A percentile compares a stretch with the other conserved stretches of the same genome.
Evolutionary conservation across 306 rosid species (phyloP).

Genomic region (Prunus salicina): DNA sequence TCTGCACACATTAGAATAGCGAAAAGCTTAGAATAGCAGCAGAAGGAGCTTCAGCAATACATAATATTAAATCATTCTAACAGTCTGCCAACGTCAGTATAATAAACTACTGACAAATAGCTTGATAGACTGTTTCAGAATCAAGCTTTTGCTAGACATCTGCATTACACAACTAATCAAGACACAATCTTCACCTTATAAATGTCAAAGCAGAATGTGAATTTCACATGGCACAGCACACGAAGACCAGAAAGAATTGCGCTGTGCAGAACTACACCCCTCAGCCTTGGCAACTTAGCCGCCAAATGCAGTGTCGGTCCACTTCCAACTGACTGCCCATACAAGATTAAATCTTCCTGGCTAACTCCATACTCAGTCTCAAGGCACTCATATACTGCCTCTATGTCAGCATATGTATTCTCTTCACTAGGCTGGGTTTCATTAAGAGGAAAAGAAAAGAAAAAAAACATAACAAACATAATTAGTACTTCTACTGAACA

Average conservation of each 20-base stretch:
- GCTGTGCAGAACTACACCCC: conserved; percentile 92
- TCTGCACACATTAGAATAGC: conserved; percentile 47
- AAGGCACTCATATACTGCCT: conserved; percentile 93
- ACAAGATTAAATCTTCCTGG: conserved; percentile 92
- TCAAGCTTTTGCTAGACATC: neutral
- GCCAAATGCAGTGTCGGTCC: conserved; percentile 98
- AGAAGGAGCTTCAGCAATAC: conserved; percentile 15
- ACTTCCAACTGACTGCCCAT: conserved; percentile 98
- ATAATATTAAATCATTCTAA: conserved; percentile 1
- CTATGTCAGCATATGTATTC: conserved; percentile 92
- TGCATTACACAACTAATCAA: neutral
- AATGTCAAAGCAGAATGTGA: conserved; percentile 86
- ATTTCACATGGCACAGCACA: conserved; percentile 89
- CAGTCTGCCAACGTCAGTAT: neutral
- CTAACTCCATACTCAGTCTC: conserved; percentile 86
- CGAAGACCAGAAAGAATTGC: conserved; percentile 96
- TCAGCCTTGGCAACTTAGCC: conserved; percentile 81
- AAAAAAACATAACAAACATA: neutral
- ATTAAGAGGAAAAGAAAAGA: neutral
- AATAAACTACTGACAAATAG: neutral
- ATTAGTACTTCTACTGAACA: neutral
- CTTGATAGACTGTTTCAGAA: conserved; percentile 6
- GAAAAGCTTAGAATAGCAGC: conserved; percentile 14
- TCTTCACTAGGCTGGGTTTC: conserved; percentile 89
- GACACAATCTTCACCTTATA: conserved; percentile 59